These are phyloP conservation scores for Mortierella sp. DNA, from an alignment of 371 early-diverging fungal species.

Conservation along the genomic window DNA sequence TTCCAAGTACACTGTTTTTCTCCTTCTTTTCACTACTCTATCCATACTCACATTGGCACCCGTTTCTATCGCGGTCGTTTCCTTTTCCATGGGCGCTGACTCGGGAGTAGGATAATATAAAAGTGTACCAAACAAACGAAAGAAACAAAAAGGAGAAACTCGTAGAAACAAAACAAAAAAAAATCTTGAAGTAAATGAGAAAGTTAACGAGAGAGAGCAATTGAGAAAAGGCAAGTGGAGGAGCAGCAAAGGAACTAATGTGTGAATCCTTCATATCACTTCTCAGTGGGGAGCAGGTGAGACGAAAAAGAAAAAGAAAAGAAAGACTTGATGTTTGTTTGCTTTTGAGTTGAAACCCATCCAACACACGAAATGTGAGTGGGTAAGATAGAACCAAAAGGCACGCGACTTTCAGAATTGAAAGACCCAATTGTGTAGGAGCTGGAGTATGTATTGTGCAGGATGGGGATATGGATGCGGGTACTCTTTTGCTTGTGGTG, in stretches of 20 bases:
- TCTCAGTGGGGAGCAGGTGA: background rate
- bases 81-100: background rate
- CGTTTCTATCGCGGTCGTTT: background rate
- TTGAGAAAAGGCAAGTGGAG: too few relatives aligned
- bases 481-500: background rate
- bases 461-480: background rate
- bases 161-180: background rate
- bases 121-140: background rate
- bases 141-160: background rate
- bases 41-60: background rate
- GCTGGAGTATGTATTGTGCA: too few relatives aligned
- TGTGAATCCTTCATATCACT: background rate
- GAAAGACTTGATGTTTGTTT: background rate
- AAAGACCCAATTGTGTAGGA: background rate
- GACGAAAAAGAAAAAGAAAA: background rate
- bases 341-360: background rate
- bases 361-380: background rate
- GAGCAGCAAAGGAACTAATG: too few relatives aligned
- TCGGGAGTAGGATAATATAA: background rate
- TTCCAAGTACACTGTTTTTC: too few relatives aligned
- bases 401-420: slow-evolving; percentile 3
- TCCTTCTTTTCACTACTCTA: background rate
- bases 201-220: background rate
- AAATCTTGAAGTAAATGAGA: background rate
- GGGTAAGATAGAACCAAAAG: background rate